These are phyloP conservation scores for Effrenium voratum DNA, from an alignment of 73 alveolate species.

Conservation along the genomic window DNA sequence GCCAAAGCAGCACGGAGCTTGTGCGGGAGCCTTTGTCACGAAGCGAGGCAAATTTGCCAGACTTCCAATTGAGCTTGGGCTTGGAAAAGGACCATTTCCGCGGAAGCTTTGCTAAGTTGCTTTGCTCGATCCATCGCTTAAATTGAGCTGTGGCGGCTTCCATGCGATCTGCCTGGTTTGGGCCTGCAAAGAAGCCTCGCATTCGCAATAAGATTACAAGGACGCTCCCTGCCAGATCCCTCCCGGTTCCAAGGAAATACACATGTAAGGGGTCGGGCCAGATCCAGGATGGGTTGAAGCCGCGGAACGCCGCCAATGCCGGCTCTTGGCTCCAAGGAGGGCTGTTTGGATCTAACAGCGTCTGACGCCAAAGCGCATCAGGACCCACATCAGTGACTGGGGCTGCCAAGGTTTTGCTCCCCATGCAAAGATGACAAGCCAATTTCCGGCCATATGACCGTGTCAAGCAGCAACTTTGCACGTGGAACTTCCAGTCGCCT, in stretches of 20 bases:
- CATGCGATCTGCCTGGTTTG: background rate
- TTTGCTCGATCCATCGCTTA: background rate
- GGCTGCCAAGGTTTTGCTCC: background rate
- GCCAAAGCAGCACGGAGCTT: background rate
- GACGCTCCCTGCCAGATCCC: background rate
- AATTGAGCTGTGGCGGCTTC: background rate
- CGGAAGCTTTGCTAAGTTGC: background rate
- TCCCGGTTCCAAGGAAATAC: background rate
- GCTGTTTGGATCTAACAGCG: background rate
- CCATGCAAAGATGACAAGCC: background rate
- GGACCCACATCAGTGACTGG: background rate
- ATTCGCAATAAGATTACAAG: background rate
- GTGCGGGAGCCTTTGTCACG: background rate
- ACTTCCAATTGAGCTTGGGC: background rate
- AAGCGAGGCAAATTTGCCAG: background rate
- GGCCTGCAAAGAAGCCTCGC: background rate
- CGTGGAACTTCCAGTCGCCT: background rate
- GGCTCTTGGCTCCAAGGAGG: background rate
- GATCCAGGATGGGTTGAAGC: background rate
- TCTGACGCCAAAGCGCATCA: background rate
- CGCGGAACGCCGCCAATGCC: background rate
- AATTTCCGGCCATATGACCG: background rate
- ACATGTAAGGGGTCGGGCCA: background rate
- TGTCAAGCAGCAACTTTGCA: background rate
- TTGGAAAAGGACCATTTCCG: background rate